Percentiles rank a stretch among this genome's conserved stretches.
Conservation (phyloP, 2,329 filamentous ascomycete species). For the Bipolaris zeicola region DNA sequence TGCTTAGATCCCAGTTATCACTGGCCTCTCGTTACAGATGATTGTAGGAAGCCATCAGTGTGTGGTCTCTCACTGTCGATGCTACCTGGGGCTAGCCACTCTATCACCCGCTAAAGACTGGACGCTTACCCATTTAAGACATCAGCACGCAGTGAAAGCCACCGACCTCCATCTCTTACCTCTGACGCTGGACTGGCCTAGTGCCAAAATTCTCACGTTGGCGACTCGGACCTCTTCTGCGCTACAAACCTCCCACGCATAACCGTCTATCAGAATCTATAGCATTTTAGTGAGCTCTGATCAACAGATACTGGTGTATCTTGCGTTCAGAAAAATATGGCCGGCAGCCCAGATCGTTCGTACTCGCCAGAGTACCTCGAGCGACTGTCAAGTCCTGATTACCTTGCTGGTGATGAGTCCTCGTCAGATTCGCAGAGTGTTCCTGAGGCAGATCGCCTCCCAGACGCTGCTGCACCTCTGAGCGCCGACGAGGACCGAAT, state of each 20-base stretch:
- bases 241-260: background rate
- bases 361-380: conserved; percentile 2
- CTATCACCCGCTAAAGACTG: background rate
- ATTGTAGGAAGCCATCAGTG: background rate
- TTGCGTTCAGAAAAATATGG: background rate
- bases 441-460: background rate
- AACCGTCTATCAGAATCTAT: background rate
- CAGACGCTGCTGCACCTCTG: background rate
- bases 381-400: background rate
- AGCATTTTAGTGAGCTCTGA: background rate
- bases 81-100: background rate
- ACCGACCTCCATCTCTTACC: background rate
- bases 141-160: background rate
- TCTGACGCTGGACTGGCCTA: background rate
- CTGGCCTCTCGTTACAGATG: background rate
- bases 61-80: background rate
- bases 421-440: background rate
- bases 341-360: background rate
- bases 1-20: no score
- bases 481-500: background rate
- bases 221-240: background rate
- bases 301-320: background rate
- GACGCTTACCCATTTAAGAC: background rate
- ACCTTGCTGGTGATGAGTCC: background rate
- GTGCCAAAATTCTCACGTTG: no score